Evolutionary conservation across 768 basidiomycete species (phyloP).

Genomic region (Steccherinum ochraceum): DNA sequence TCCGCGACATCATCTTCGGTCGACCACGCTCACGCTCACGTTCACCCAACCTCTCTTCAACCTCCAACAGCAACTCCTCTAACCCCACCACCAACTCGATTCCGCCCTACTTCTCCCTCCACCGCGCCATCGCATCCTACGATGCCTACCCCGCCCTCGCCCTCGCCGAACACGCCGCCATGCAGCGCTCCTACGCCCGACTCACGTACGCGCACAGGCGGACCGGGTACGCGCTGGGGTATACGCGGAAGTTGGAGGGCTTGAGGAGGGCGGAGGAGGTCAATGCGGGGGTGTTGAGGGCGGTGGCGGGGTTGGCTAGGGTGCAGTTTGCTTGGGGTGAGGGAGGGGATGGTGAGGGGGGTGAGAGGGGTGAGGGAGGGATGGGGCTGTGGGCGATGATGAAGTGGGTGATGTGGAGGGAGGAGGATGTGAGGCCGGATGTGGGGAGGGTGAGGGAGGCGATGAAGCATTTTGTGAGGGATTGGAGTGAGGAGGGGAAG

Average conservation of each 20-base stretch:
- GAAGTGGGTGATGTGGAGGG: slow-evolving; percentile 1
- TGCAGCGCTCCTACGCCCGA: slow-evolving; percentile 38
- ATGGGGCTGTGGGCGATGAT: slow-evolving; percentile 4
- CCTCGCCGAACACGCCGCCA: slow-evolving; percentile 31
- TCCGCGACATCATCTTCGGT: slow-evolving; percentile 15
- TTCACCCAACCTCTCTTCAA: too few species aligned
- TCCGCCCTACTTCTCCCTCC: slow-evolving; percentile 48
- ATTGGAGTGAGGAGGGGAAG: slow-evolving; percentile 59
- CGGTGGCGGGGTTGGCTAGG: slow-evolving; percentile 34
- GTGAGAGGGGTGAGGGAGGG: too few species aligned
- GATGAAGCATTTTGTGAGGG: slow-evolving; percentile 63
- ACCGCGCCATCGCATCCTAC: slow-evolving; percentile 39
- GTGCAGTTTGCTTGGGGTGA: slow-evolving; percentile 18
- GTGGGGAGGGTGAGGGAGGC: slow-evolving; percentile 49
- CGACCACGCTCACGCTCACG: slow-evolving; percentile 8
- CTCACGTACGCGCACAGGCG: slow-evolving; percentile 41
- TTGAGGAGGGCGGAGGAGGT: slow-evolving; percentile 25
- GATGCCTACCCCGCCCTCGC: slow-evolving; percentile 37
- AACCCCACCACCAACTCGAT: too few species aligned
- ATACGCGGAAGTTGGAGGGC: slow-evolving; percentile 44
- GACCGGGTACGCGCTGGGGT: slow-evolving; percentile 45
- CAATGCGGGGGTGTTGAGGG: slow-evolving; percentile 32
- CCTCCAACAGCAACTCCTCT: too few species aligned
- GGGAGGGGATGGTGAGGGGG: too few species aligned
- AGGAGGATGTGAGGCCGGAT: slow-evolving; percentile 24